A percentile compares a stretch with the other conserved stretches of the same genome.
These are phyloP conservation scores for Dacryopinax primogenitus DNA, from an alignment of 768 basidiomycete genomes.

Conservation along the genomic window DNA sequence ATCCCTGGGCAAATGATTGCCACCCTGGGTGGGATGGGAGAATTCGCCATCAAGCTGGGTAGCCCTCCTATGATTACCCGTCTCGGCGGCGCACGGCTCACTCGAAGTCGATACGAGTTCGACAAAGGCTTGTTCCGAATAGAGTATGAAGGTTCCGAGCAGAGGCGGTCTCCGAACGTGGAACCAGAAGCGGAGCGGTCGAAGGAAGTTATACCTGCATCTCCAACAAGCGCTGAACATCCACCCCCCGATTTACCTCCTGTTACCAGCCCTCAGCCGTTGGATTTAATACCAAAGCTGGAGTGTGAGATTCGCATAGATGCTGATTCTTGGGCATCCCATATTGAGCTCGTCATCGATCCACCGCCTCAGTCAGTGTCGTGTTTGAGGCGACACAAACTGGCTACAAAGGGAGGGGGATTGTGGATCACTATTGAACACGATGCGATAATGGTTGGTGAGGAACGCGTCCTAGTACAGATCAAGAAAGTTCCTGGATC, in stretches of 20 bases:
- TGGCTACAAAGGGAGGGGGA: constrained; percentile 80
- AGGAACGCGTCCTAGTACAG: constrained; percentile 61
- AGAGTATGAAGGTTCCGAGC: constrained; percentile 53
- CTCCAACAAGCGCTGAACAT: background rate
- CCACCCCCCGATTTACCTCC: background rate
- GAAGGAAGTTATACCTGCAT: constrained; percentile 14
- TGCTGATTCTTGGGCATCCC: constrained; percentile 72
- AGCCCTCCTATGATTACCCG: constrained; percentile 87
- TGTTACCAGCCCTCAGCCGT: background rate
- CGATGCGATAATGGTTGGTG: constrained; percentile 60
- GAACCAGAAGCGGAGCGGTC: background rate
- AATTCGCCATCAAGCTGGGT: constrained; percentile 89
- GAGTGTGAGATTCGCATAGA: constrained; percentile 90
- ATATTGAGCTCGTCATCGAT: constrained; percentile 80
- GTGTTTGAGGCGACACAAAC: constrained; percentile 71
- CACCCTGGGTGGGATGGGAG: constrained; percentile 79
- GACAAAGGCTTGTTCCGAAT: constrained; percentile 69
- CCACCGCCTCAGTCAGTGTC: constrained; percentile 77
- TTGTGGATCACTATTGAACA: constrained; percentile 89
- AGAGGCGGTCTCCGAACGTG: constrained; percentile 14
- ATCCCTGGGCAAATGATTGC: constrained; percentile 92
- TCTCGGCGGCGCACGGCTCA: constrained; percentile 58
- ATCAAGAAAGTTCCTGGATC: constrained; percentile 55
- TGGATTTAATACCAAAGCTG: constrained; percentile 32
- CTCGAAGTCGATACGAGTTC: constrained; percentile 70